Evolutionary conservation across 2,329 filamentous ascomycete species (phyloP).

Genomic region (Pestalotiopsis sp.): DNA sequence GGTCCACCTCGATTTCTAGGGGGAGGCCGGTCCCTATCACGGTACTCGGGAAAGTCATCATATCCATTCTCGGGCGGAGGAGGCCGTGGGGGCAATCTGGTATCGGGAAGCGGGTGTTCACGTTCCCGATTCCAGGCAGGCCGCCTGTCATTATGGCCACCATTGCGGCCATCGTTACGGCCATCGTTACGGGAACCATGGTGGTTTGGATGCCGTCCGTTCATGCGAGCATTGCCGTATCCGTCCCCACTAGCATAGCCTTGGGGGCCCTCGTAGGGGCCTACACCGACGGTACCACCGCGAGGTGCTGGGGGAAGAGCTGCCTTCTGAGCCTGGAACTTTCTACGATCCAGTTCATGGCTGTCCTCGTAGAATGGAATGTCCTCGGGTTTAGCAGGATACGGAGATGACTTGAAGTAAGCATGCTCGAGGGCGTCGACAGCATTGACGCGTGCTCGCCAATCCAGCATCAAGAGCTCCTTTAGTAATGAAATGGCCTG

Average conservation of each 20-base stretch:
- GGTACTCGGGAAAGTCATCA: constrained; percentile 46
- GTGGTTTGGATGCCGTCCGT: constrained; percentile 43
- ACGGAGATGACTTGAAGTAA: constrained; percentile 81
- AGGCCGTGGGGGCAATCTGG: constrained; percentile 51
- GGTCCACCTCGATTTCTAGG: constrained; percentile 30
- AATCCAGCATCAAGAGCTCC: constrained; percentile 86
- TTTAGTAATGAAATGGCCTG: constrained; percentile 78
- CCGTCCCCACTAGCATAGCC: constrained; percentile 55
- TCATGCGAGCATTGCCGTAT: constrained; percentile 44
- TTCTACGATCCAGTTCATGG: constrained; percentile 92
- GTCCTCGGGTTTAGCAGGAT: constrained; percentile 81
- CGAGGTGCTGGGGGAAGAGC: constrained; percentile 88
- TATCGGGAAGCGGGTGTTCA: constrained; percentile 34
- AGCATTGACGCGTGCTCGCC: constrained; percentile 86
- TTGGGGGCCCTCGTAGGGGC: constrained; percentile 53
- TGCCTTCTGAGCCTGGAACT: constrained; percentile 84
- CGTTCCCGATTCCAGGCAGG: constrained; percentile 60
- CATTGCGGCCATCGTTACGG: constrained; percentile 34
- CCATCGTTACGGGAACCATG: constrained; percentile 28
- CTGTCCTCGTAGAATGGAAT: constrained; percentile 93
- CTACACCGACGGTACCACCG: constrained; percentile 84
- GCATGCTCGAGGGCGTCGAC: constrained; percentile 91
- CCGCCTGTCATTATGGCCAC: constrained; percentile 43
- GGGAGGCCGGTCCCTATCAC: constrained; percentile 36
- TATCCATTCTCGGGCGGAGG: constrained; percentile 46